Conservation (phyloP, 352 stramenopile genomes). For the Globisporangium perplexum region DNA sequence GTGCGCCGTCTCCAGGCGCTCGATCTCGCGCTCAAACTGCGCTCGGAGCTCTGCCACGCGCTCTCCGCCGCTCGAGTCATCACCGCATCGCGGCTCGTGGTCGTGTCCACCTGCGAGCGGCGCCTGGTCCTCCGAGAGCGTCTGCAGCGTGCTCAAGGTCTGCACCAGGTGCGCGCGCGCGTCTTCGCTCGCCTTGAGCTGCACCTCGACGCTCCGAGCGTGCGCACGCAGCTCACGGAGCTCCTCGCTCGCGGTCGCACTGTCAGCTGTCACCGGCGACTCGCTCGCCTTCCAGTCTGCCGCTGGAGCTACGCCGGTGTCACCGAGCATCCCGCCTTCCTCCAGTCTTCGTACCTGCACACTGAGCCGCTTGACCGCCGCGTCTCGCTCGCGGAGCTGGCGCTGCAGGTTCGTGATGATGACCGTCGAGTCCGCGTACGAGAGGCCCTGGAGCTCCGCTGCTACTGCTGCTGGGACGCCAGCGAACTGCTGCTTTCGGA, state of each 20-base stretch:
- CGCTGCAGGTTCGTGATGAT: slow-evolving; percentile 36
- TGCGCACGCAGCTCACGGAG: slow-evolving; percentile 11
- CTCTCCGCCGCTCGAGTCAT: not conserved
- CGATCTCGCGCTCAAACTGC: slow-evolving; percentile 6
- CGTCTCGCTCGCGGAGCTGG: slow-evolving; percentile 16
- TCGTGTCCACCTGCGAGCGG: not conserved
- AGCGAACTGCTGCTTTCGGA: slow-evolving; percentile 44
- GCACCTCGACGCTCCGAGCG: slow-evolving; percentile 29
- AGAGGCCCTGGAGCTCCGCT: slow-evolving; percentile 15
- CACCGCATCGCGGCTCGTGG: not conserved
- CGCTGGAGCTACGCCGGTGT: too few relatives aligned
- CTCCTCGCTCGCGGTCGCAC: too few relatives aligned
- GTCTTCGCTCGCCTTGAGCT: slow-evolving; percentile 66
- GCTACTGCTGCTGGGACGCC: slow-evolving; percentile 3
- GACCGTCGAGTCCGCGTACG: slow-evolving; percentile 27
- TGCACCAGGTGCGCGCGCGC: slow-evolving; percentile 50
- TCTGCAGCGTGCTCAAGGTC: slow-evolving; percentile 46
- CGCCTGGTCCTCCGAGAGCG: not conserved
- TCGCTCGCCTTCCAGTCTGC: not conserved
- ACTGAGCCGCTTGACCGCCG: slow-evolving; percentile 6
- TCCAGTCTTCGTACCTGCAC: not conserved
- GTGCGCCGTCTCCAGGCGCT: slow-evolving; percentile 2
- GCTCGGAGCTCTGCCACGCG: not conserved
- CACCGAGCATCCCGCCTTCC: not conserved
- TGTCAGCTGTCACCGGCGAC: too few relatives aligned